Conservation (phyloP, 2,329 filamentous ascomycete genomes). For the Fusarium citri region DNA sequence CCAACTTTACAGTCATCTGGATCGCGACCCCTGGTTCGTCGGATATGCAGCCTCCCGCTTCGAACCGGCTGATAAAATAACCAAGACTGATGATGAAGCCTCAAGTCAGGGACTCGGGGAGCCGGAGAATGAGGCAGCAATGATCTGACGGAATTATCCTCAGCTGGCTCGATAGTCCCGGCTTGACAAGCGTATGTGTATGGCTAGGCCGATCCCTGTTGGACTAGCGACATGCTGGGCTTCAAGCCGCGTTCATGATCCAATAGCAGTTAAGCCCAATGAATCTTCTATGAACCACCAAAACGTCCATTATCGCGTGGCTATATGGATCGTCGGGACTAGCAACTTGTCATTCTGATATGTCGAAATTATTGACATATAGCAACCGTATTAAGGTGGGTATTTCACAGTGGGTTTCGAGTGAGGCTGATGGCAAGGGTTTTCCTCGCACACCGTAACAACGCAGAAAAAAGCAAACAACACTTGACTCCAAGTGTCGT, state of each 20-base stretch:
- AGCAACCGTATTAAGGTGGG: background rate
- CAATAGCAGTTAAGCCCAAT: slow-evolving; percentile 25
- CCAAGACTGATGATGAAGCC: slow-evolving; percentile 1
- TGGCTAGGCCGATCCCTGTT: slow-evolving; percentile 22
- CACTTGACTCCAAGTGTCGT: slow-evolving; percentile 3
- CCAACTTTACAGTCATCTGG: background rate
- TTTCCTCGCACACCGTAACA: background rate
- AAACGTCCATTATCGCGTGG: slow-evolving; percentile 12
- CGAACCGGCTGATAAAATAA: slow-evolving; percentile 6
- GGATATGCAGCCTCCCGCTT: slow-evolving; percentile 43
- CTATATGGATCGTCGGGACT: slow-evolving; percentile 12
- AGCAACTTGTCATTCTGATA: slow-evolving; percentile 14
- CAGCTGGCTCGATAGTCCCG: slow-evolving; percentile 5
- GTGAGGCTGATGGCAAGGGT: background rate
- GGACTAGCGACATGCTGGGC: slow-evolving; percentile 8
- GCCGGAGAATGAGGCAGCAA: slow-evolving; percentile 7
- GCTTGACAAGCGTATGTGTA: background rate
- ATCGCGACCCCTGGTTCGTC: slow-evolving; percentile 28
- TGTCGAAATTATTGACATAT: slow-evolving; percentile 2
- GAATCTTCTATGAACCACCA: slow-evolving; percentile 5
- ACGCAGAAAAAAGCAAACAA: slow-evolving; percentile 18
- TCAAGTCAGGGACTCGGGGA: background rate
- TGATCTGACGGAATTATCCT: slow-evolving; percentile 14
- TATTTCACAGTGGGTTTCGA: background rate
- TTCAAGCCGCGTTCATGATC: slow-evolving; percentile 11